These are phyloP conservation scores for Amoebophrya sp. DNA, from an alignment of 169 alveolate genomes.

Conservation along the genomic window DNA sequence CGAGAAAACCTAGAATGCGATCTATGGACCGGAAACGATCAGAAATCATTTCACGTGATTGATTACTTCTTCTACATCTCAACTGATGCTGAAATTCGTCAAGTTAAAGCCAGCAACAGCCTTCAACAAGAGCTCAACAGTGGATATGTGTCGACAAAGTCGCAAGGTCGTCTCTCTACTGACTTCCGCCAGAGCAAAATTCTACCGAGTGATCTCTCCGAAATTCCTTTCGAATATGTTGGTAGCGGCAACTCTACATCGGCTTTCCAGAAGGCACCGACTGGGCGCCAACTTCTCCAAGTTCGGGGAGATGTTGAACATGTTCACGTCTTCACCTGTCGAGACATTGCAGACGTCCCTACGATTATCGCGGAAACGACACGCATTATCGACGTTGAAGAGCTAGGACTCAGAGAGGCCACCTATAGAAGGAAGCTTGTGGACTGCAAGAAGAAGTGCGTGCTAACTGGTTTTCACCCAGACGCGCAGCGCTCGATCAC, in stretches of 20 bases:
- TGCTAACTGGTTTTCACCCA: not conserved
- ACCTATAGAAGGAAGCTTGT: not conserved
- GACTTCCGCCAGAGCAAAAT: not conserved
- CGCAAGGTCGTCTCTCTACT: not conserved
- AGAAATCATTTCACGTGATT: too few species aligned
- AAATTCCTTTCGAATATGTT: too few species aligned
- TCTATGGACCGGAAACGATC: too few species aligned
- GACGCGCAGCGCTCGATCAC: not conserved
- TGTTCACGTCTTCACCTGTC: not conserved
- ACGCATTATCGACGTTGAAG: not conserved
- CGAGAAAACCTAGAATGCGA: not conserved
- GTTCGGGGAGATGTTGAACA: not conserved
- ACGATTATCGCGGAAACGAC: not conserved
- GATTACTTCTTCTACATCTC: not conserved
- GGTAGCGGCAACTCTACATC: too few species aligned
- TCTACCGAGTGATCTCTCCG: not conserved
- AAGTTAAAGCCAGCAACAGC: not conserved
- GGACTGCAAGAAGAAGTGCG: not conserved
- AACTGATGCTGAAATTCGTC: not conserved
- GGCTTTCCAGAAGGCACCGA: too few species aligned
- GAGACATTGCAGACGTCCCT: not conserved
- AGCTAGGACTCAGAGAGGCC: not conserved
- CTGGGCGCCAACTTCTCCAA: not conserved
- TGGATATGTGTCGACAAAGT: not conserved
- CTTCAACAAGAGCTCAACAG: not conserved